Percentiles rank a stretch among this genome's conserved stretches.
Evolutionary conservation across 2,329 filamentous ascomycete genomes (phyloP).

Genomic region (Pyricularia pennisetigena): DNA sequence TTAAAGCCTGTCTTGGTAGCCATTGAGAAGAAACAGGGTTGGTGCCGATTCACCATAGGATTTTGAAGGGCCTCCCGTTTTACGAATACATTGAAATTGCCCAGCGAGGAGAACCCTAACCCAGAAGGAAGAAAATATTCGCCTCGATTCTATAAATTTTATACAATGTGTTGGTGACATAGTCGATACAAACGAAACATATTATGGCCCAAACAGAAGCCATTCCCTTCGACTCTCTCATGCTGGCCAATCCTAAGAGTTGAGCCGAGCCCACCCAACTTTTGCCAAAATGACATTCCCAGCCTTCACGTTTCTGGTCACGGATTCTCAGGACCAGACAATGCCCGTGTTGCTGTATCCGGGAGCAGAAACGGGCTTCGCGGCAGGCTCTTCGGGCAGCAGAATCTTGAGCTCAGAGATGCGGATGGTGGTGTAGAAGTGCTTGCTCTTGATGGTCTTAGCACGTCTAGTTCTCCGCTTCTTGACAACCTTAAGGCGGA

Average conservation of each 20-base stretch:
- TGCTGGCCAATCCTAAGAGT: background rate
- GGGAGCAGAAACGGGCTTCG: background rate
- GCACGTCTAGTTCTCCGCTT: constrained; percentile 66
- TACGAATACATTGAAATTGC: background rate
- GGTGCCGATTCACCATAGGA: background rate
- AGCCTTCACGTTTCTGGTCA: background rate
- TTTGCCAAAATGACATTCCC: background rate
- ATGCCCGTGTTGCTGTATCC: background rate
- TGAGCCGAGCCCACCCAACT: background rate
- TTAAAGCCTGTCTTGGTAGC: background rate
- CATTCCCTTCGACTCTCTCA: background rate
- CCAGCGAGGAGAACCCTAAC: background rate
- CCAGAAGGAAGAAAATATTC: background rate
- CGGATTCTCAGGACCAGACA: background rate
- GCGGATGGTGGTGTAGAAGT: constrained; percentile 75
- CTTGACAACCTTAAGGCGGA: constrained; percentile 71
- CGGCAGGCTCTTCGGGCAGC: background rate
- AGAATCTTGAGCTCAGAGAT: constrained; percentile 71
- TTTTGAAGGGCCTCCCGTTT: background rate
- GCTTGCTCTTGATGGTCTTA: constrained; percentile 79
- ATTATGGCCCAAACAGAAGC: background rate
- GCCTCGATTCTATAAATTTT: constrained; percentile 17
- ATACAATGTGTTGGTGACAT: background rate
- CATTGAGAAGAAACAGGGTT: background rate
- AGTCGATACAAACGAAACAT: background rate